Conservation (phyloP, 2,329 filamentous ascomycete genomes). For the Penicillium sp. region DNA sequence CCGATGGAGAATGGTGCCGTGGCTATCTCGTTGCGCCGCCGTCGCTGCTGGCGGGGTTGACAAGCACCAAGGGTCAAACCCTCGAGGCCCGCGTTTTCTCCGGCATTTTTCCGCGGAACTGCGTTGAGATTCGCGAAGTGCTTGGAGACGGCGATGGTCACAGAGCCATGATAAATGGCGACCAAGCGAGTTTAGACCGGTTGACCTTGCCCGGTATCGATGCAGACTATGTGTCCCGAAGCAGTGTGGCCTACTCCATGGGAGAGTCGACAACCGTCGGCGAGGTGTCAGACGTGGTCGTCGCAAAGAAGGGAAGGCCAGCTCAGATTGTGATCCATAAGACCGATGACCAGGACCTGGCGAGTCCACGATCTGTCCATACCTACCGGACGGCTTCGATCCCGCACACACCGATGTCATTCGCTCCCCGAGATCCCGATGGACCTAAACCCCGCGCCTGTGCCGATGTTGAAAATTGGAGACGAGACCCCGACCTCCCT, state of each 20-base stretch:
- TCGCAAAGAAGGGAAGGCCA: constrained; percentile 38
- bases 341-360: constrained; percentile 31
- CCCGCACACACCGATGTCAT: constrained; percentile 33
- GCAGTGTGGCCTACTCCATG: constrained; percentile 27
- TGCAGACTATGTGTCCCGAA: constrained; percentile 24
- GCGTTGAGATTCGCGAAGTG: constrained; percentile 90
- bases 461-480: constrained; percentile 95
- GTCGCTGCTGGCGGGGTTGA: constrained; percentile 84
- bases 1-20: constrained; percentile 82
- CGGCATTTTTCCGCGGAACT: constrained; percentile 93
- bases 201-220: constrained; percentile 26
- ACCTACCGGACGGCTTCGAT: constrained; percentile 29
- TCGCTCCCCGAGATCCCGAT: constrained; percentile 55
- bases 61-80: constrained; percentile 83
- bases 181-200: constrained; percentile 34
- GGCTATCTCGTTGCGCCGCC: constrained; percentile 94
- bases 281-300: constrained; percentile 32
- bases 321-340: constrained; percentile 39
- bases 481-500: constrained; percentile 90
- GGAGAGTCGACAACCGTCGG: constrained; percentile 22
- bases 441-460: constrained; percentile 75
- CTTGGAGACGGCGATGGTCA: constrained; percentile 64
- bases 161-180: constrained; percentile 32
- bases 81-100: constrained; percentile 95
- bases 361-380: constrained; percentile 29